phyloP scores from a whole-genome alignment of 176 grass and related monocot genomes.

The Oryza australiensis region DNA sequence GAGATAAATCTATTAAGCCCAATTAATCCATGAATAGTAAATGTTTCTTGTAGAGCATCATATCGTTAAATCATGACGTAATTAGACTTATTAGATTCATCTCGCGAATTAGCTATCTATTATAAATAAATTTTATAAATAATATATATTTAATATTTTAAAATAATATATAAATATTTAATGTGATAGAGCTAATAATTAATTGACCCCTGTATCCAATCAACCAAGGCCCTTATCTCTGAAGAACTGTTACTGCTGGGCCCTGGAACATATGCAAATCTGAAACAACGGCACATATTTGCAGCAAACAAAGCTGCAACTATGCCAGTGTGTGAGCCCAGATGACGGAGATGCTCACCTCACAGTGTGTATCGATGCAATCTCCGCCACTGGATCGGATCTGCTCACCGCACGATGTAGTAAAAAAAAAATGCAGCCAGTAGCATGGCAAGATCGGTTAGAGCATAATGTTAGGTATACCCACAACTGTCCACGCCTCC shows the following conservation, averaged over 20 bases:
- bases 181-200: too few relatives aligned
- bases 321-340: not conserved
- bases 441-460: not conserved
- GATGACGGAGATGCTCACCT: constrained; percentile 20
- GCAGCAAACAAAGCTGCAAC: not conserved
- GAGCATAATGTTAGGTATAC: constrained; percentile 5
- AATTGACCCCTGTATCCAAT: too few relatives aligned
- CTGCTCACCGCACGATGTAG: not conserved
- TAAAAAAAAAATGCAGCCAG: not conserved
- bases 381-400: constrained; percentile 7
- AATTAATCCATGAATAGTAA: too few relatives aligned
- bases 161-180: too few relatives aligned
- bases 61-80: too few relatives aligned
- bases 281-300: not conserved
- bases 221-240: too few relatives aligned
- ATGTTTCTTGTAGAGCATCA: too few relatives aligned
- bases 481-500: not conserved
- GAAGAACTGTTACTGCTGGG: not conserved
- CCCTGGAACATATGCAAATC: not conserved
- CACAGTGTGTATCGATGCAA: not conserved
- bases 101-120: too few relatives aligned
- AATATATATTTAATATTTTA: too few relatives aligned
- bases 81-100: too few relatives aligned
- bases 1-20: too few relatives aligned
- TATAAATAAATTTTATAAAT: too few relatives aligned